These are phyloP conservation scores for Cryomyces minteri DNA, from an alignment of 495 filamentous ascomycete species.

Conservation along the genomic window DNA sequence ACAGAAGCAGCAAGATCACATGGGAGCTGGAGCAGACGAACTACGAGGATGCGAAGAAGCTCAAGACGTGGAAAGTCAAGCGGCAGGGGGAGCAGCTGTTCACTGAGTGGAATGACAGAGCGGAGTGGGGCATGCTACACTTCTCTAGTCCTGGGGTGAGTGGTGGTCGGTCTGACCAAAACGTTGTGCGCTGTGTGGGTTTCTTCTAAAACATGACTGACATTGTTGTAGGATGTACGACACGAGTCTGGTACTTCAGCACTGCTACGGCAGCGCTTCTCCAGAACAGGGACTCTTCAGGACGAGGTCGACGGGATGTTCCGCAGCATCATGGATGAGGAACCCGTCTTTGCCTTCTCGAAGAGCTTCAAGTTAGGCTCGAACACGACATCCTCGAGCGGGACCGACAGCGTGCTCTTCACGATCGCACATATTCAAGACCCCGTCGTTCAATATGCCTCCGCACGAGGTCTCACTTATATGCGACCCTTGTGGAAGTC, in stretches of 20 bases:
- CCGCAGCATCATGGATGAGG: conserved; percentile 60
- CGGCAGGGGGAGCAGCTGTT: conserved; percentile 46
- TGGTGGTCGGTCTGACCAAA: too few relatives aligned
- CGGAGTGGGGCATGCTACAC: conserved; percentile 81
- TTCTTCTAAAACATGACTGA: background rate
- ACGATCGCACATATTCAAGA: conserved; percentile 73
- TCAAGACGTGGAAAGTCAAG: conserved; percentile 48
- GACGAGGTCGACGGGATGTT: conserved; percentile 47
- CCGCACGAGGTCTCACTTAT: conserved; percentile 55
- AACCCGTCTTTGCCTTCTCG: conserved; percentile 82
- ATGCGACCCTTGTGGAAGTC: conserved; percentile 84
- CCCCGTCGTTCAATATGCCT: conserved; percentile 72
- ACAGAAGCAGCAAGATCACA: conserved; percentile 43
- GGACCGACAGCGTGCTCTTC: conserved; percentile 43
- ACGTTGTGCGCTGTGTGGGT: background rate
- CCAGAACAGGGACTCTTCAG: conserved; percentile 42
- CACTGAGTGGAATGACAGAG: conserved; percentile 55
- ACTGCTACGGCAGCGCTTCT: conserved; percentile 51
- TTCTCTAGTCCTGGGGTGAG: conserved; percentile 50
- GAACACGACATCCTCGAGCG: conserved; percentile 6
- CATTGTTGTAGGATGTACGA: conserved; percentile 27
- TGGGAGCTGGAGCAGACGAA: conserved; percentile 43
- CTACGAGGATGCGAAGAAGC: conserved; percentile 14
- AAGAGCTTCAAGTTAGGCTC: conserved; percentile 47
- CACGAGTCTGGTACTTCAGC: conserved; percentile 58